A percentile compares a stretch with the other conserved stretches of the same genome.
Conservation (phyloP, 495 filamentous ascomycete genomes). For the Penicillium paxilli region DNA sequence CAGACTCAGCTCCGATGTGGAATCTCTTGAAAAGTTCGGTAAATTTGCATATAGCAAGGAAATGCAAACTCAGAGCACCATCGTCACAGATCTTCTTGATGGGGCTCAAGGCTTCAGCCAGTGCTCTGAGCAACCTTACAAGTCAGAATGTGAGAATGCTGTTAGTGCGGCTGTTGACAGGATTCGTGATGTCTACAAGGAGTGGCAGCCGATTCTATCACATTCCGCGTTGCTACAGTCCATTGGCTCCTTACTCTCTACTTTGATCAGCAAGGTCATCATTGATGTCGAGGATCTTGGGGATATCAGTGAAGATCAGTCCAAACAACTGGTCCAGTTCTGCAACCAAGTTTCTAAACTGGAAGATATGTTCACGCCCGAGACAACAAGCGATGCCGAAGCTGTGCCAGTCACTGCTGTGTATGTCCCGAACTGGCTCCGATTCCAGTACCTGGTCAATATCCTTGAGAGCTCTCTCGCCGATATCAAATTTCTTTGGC, state of each 20-base stretch:
- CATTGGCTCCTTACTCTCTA: constrained; percentile 78
- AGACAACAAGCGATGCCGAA: constrained; percentile 35
- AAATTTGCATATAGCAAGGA: constrained; percentile 84
- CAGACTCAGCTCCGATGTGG: constrained; percentile 69
- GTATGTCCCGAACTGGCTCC: constrained; percentile 82
- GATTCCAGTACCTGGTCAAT: constrained; percentile 84
- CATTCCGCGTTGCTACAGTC: constrained; percentile 82
- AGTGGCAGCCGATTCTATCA: constrained; percentile 81
- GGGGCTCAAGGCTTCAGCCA: constrained; percentile 65
- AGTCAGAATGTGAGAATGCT: constrained; percentile 67
- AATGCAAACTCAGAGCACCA: constrained; percentile 79
- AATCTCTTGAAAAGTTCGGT: constrained; percentile 72
- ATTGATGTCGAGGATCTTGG: constrained; percentile 82
- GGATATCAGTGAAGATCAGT: constrained; percentile 86
- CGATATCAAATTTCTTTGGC: constrained; percentile 87
- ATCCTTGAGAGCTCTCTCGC: constrained; percentile 86
- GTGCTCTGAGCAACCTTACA: constrained; percentile 62
- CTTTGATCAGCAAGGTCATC: constrained; percentile 77
- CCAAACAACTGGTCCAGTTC: constrained; percentile 70
- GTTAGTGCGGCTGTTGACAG: constrained; percentile 67
- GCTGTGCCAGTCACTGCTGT: constrained; percentile 67
- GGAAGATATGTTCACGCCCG: constrained; percentile 73
- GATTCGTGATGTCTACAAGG: constrained; percentile 64
- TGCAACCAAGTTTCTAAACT: constrained; percentile 70
- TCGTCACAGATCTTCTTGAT: constrained; percentile 82